Evolutionary conservation across 2,329 filamentous ascomycete genomes (phyloP), one percentile per base, ranked within the genome.

Genomic region (Colletotrichum neosansevieriae): DNA sequence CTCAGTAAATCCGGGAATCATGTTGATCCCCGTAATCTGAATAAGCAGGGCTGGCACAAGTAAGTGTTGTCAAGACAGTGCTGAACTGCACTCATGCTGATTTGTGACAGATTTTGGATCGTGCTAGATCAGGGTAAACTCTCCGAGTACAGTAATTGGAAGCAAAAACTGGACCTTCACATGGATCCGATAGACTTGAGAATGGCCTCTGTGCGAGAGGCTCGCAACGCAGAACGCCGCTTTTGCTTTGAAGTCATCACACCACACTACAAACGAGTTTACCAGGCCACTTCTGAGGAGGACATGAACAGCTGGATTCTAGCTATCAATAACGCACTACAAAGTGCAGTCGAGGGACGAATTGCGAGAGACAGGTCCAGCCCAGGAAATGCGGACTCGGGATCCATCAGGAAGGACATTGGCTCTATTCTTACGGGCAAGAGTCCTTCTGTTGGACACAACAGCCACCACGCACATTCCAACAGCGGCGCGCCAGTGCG

Each of bases 211-310:
- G 97, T 99, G 15, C 90, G 96, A 65, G 96, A 99, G 81, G 95
- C 97, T 45, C 91, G 96, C 24, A 97, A 97, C 78, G 93, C 94
- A 1, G 97, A 99, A 75, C 89, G 96, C 29, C 89, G 96, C 5
- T 99, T 99, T 79, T 98, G 95, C 80, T 99, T 99, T 74, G 96
- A 99, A 80, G 93, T 99, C 58, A 98, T 99, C 68, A 99, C 96
- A 0, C 97, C 97, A 9, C 93, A 96, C 57, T 98, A 91, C 79
- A 98, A 97, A 74, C 90, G 96, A 63, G 94, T 98, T 15, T 99
- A 98, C 79, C 96, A 99, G 81, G 96, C 95, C 45, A 98, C 95
- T 1, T 97, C 95, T 0, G 96, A 98, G 79, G 96, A 99, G 44
- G 96, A 99, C 75, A 97, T 99, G 93, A 94, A 91, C 76, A 95